Conservation (phyloP, 176 grass and related monocot genomes). For the Bothriochloa decipiens region DNA sequence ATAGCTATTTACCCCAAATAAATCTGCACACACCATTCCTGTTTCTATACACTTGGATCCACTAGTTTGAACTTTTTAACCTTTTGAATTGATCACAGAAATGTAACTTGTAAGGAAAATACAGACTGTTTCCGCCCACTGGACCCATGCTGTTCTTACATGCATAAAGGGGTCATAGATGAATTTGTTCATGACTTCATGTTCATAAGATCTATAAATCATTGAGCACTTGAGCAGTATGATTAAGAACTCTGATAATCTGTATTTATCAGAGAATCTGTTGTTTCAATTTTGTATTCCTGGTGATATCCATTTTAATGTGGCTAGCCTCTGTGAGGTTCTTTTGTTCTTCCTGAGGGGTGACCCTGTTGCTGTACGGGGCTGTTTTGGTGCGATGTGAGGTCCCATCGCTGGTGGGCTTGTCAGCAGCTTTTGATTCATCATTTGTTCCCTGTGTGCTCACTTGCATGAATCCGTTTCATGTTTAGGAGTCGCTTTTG, state of each 20-base stretch:
- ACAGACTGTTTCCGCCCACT: neutral
- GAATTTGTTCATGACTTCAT: neutral
- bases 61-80: neutral
- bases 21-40: slow-evolving; percentile 6
- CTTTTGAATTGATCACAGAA: neutral
- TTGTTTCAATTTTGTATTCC: slow-evolving; percentile 17
- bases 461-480: no score
- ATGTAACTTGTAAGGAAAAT: slow-evolving; percentile 17
- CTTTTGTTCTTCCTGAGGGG: no score
- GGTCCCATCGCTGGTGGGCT: no score
- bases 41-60: slow-evolving; percentile 6
- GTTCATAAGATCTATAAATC: slow-evolving; percentile 25
- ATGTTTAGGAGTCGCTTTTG: no score
- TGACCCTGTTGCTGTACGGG: no score
- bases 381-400: no score
- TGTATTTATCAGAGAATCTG: neutral
- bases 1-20: neutral
- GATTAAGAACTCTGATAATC: slow-evolving; percentile 10
- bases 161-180: neutral
- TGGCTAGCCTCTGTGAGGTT: no score
- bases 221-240: slow-evolving; percentile 18
- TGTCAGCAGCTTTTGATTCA: no score
- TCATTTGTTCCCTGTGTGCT: no score
- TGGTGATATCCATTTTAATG: slow-evolving; percentile 20
- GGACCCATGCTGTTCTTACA: neutral